Evolutionary conservation across 352 stramenopile species (phyloP).

Genomic region (Phytophthora aleatoria): DNA sequence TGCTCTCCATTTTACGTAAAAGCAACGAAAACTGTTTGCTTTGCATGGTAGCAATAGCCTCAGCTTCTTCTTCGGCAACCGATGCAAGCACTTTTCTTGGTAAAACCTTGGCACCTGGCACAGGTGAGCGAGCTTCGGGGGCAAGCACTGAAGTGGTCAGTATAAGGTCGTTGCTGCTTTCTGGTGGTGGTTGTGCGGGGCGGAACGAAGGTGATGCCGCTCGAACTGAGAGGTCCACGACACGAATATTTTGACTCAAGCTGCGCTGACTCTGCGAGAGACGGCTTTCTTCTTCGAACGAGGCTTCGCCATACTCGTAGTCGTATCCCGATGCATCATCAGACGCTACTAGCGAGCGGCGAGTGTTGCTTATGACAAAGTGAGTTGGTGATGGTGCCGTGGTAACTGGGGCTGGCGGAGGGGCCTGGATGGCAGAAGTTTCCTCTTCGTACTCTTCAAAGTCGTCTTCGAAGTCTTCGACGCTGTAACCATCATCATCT

Average conservation of each 20-base stretch:
- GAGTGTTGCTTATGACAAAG: constrained; percentile 22
- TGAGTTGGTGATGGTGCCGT: constrained; percentile 20
- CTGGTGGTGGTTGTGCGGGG: constrained; percentile 12
- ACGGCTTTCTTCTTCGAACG: constrained; percentile 77
- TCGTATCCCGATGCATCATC: constrained; percentile 36
- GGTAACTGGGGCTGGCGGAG: not conserved
- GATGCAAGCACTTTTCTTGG: constrained; percentile 36
- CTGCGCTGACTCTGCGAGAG: constrained; percentile 41
- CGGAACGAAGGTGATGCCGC: constrained; percentile 46
- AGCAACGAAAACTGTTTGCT: constrained; percentile 68
- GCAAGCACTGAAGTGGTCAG: constrained; percentile 14
- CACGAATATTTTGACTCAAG: constrained; percentile 41
- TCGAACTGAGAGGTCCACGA: constrained; percentile 72
- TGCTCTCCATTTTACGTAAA: constrained; percentile 77
- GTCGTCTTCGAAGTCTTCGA: constrained; percentile 75
- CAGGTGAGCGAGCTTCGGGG: constrained; percentile 36
- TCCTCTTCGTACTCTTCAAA: constrained; percentile 35
- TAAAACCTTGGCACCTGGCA: constrained; percentile 52
- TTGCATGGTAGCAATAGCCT: constrained; percentile 26
- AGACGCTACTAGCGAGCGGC: constrained; percentile 13
- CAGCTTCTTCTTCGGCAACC: constrained; percentile 35
- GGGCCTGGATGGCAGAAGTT: not conserved
- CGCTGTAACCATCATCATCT: constrained; percentile 58
- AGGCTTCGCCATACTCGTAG: constrained; percentile 71
- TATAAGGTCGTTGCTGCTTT: constrained; percentile 20